A percentile compares a stretch with the other conserved stretches of the same genome.
These are phyloP conservation scores for Ustilago bromivora DNA, from an alignment of 1,284 basidiomycete genomes.

Conservation along the genomic window DNA sequence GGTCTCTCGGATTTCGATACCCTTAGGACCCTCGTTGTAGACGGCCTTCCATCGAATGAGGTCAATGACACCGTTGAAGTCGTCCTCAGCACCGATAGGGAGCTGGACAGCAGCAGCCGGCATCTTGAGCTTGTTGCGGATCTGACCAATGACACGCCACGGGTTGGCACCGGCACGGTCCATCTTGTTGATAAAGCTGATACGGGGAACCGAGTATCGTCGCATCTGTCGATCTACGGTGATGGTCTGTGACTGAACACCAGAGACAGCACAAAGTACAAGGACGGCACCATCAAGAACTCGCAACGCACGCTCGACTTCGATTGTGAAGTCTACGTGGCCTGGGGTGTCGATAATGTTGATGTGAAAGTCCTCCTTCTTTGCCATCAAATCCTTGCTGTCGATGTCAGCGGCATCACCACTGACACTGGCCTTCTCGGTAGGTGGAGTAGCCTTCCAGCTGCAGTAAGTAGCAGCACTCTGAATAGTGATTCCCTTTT, in stretches of 20 bases:
- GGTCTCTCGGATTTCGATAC: constrained; percentile 83
- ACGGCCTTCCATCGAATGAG: constrained; percentile 93
- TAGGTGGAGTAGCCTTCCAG: constrained; percentile 80
- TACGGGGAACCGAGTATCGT: constrained; percentile 89
- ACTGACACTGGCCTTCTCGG: constrained; percentile 68
- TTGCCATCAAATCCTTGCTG: constrained; percentile 46
- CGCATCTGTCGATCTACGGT: constrained; percentile 99
- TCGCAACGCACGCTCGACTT: constrained; percentile 95
- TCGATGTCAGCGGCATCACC: constrained; percentile 61
- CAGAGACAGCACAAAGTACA: constrained; percentile 95
- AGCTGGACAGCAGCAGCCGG: constrained; percentile 95
- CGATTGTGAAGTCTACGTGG: constrained; percentile 99
- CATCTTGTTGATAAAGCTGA: constrained; percentile 99
- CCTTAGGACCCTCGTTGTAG: constrained; percentile 94
- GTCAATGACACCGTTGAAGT: constrained; percentile 91
- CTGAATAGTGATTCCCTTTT: constrained; percentile 99
- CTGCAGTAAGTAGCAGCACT: constrained; percentile 98
- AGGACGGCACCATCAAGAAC: constrained; percentile 97
- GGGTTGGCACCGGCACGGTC: constrained; percentile 97
- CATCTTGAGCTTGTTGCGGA: constrained; percentile 90
- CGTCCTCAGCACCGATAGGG: constrained; percentile 91
- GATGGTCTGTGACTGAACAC: constrained; percentile 98
- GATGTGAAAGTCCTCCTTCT: constrained; percentile 84
- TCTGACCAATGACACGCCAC: constrained; percentile 92
- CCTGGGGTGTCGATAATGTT: constrained; percentile 99